phyloP scores from a whole-genome alignment of 805 yeast species.

The Schizosaccharomyces japonicus region DNA sequence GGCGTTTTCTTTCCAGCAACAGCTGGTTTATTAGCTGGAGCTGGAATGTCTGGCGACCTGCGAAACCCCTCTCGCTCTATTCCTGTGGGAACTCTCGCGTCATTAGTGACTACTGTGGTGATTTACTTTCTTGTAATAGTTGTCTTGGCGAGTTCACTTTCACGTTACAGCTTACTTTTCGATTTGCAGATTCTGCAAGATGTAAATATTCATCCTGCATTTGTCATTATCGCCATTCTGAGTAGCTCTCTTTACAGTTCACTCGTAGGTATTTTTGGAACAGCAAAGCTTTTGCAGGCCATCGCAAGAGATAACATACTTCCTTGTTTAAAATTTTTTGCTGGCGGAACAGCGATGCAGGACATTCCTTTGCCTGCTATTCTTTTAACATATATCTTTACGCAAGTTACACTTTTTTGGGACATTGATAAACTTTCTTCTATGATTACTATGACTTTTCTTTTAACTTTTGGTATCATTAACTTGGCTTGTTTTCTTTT shows the following conservation, averaged over 20 bases:
- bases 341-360: slow-evolving; percentile 22
- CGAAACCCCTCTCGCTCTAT: slow-evolving; percentile 66
- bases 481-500: slow-evolving; percentile 80
- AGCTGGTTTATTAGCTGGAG: slow-evolving; percentile 96
- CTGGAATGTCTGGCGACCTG: slow-evolving; percentile 92
- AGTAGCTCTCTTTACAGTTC: slow-evolving; percentile 80
- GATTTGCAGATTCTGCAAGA: slow-evolving; percentile 77
- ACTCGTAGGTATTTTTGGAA: slow-evolving; percentile 87
- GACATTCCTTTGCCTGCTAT: slow-evolving; percentile 43
- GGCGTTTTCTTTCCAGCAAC: slow-evolving; percentile 96
- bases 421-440: slow-evolving; percentile 88
- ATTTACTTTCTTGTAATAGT: slow-evolving; percentile 62
- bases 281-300: slow-evolving; percentile 75
- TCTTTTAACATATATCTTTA: slow-evolving; percentile 51
- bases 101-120: slow-evolving; percentile 49
- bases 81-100: slow-evolving; percentile 83
- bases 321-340: slow-evolving; percentile 50
- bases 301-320: slow-evolving; percentile 69
- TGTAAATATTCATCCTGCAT: slow-evolving; percentile 38
- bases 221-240: slow-evolving; percentile 70
- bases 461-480: slow-evolving; percentile 86
- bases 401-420: slow-evolving; percentile 67
- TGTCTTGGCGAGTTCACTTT: slow-evolving; percentile 55
- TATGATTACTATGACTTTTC: slow-evolving; percentile 85
- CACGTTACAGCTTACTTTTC: slow-evolving; percentile 47